Evolutionary conservation across 805 yeast genomes (phyloP), one percentile per base, ranked within the genome.

Genomic region (Cyberlindnera veronae): DNA sequence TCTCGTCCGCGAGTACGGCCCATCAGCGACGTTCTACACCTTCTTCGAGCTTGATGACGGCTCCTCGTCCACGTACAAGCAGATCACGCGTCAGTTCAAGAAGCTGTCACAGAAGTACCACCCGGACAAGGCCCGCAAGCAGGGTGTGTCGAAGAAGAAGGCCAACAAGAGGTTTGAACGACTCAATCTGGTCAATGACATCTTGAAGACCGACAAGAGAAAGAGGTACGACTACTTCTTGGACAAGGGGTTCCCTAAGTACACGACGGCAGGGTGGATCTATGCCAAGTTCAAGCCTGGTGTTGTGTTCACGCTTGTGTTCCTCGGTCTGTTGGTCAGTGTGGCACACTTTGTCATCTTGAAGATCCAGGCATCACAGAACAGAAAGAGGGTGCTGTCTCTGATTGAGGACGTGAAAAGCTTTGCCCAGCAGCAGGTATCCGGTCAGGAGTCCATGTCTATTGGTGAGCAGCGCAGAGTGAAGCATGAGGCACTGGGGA

Each of bases 181-280:
- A 21, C 72, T 93, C 27, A 84, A 93, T 24, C 61, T 80, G 20
- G 84, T 87, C 17, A 82, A 89, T 24, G 77, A 84, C 54, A 80
- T 90, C 40, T 68, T 90, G 34, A 72, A 91, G 49, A 68, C 74
- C 12, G 48, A 40, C 18, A 70, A 71, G 42, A 76, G 81, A 46
- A 78, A 81, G 35, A 71, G 88, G 7, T 93, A 93, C 61, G 98
- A 93, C 61, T 89, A 78, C 61, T 93, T 86, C 63, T 67, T 85
- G 39, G 69, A 76, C 31, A 74, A 77, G 50, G 97, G 98, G 7
- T 91, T 93, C 64, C 98, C 99, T 6, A 70, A 72, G 46, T 87
- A 84, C 75, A 79, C 79, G 42, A 86, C 45, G 0, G 36, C 44
- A 2, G 47, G 80, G 13, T 71, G 79, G 16, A 86, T 84, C 68